Evolutionary conservation across 148 eudicot species (phyloP).

Genomic region (Camellia lanceoleosa): DNA sequence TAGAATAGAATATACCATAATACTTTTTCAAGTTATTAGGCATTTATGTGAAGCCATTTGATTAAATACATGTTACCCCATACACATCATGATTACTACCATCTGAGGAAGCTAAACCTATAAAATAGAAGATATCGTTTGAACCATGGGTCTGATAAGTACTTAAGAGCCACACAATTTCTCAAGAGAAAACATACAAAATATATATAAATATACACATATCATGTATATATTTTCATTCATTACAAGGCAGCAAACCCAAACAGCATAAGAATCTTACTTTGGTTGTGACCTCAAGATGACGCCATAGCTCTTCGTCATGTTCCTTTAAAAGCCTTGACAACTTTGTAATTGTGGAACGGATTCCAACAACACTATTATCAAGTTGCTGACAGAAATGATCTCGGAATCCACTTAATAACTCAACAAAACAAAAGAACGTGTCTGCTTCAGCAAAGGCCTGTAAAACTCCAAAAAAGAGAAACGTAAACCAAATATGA

Average conservation of each 20-base stretch:
- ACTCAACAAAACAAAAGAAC: conserved; percentile 94
- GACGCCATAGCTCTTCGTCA: conserved; percentile 99
- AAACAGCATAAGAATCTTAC: conserved; percentile 35
- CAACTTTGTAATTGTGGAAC: conserved; percentile 83
- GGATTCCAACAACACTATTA: conserved; percentile 94
- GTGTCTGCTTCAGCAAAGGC: conserved; percentile 90
- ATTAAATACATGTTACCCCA: not conserved
- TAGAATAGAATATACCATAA: not conserved
- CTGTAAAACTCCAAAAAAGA: conserved; percentile 40
- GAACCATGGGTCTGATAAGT: not conserved
- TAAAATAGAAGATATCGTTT: not conserved
- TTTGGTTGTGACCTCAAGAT: conserved; percentile 93
- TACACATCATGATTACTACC: not conserved
- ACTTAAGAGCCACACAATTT: not conserved
- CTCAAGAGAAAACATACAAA: not conserved
- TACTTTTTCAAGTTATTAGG: not conserved
- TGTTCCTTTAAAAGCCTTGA: conserved; percentile 83
- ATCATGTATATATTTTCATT: not conserved
- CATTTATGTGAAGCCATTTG: not conserved
- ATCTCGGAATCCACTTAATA: conserved; percentile 89
- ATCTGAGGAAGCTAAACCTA: not conserved
- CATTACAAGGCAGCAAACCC: not conserved
- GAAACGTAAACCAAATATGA: conserved; percentile 1
- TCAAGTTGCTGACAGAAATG: conserved; percentile 96
- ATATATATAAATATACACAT: not conserved